phyloP scores from a whole-genome alignment of 2,329 filamentous ascomycete genomes.

The Arachnopeziza araneosa region DNA sequence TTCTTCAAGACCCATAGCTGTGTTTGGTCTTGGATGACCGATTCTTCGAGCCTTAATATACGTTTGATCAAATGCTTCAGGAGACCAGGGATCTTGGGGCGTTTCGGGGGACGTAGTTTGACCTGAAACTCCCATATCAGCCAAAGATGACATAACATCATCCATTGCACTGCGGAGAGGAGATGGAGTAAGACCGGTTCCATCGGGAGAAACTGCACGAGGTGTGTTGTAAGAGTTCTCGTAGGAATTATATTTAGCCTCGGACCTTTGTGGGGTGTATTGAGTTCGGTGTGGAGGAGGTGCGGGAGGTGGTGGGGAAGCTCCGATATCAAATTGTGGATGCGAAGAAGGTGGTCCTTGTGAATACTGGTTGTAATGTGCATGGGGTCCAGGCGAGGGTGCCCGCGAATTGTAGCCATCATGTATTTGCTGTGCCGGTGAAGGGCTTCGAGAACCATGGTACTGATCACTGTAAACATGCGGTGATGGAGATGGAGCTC shows the following conservation, averaged over 20 bases:
- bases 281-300: conserved; percentile 77
- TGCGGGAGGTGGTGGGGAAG: conserved; percentile 57
- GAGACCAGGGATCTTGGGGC: conserved; percentile 76
- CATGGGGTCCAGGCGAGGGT: conserved; percentile 22
- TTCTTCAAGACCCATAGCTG: conserved; percentile 64
- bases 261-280: conserved; percentile 25
- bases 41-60: conserved; percentile 29
- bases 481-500: conserved; percentile 25
- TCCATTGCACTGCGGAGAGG: conserved; percentile 94
- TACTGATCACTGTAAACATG: conserved; percentile 22
- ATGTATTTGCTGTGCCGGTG: conserved; percentile 26
- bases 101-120: conserved; percentile 51
- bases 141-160: conserved; percentile 90
- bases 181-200: conserved; percentile 73
- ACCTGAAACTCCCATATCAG: conserved; percentile 70
- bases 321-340: conserved; percentile 29
- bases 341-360: conserved; percentile 36
- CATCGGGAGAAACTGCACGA: conserved; percentile 55
- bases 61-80: conserved; percentile 67
- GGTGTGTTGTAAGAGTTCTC: conserved; percentile 47
- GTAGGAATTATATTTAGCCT: conserved; percentile 36
- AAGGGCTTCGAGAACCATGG: conserved; percentile 20
- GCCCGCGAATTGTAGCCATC: conserved; percentile 34
- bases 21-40: conserved; percentile 52
- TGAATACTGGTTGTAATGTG: conserved; percentile 25